These are phyloP conservation scores for Coemansia sp. DNA, from an alignment of 192 early-diverging fungal species.

Conservation along the genomic window DNA sequence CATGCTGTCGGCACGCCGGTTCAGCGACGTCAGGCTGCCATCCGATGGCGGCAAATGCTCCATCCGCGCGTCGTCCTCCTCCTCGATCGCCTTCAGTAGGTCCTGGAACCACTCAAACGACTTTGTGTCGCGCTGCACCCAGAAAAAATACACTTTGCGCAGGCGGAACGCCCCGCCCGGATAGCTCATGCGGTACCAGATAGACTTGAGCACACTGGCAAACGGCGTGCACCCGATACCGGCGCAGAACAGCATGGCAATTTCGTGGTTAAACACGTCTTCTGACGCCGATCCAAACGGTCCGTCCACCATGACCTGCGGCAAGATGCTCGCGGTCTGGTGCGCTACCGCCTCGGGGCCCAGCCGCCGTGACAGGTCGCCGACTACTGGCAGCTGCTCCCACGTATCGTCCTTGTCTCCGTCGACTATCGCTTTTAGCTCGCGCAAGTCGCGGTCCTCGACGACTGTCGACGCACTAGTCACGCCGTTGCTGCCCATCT, in stretches of 20 bases:
- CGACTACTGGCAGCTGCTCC: conserved; percentile 14
- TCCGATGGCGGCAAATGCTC: conserved; percentile 5
- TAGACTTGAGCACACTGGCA: conserved; percentile 73
- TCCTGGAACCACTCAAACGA: conserved; percentile 89
- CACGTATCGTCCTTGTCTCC: conserved; percentile 17
- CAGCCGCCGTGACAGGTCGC: conserved; percentile 2
- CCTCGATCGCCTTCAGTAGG: conserved; percentile 72
- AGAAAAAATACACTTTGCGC: conserved; percentile 83
- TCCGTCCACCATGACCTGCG: conserved; percentile 69
- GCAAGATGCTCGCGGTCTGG: conserved; percentile 47
- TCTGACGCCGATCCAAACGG: conserved; percentile 74
- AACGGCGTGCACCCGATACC: conserved; percentile 84
- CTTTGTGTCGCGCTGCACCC: conserved; percentile 77
- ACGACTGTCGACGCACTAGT: conserved; percentile 18
- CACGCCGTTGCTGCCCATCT: background rate
- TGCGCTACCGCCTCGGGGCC: conserved; percentile 15
- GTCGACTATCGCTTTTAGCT: conserved; percentile 34
- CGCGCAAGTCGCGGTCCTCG: conserved; percentile 19
- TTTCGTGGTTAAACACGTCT: conserved; percentile 79
- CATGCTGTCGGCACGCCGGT: conserved; percentile 41
- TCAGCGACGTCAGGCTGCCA: conserved; percentile 12
- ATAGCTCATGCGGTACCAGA: conserved; percentile 67
- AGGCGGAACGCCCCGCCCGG: conserved; percentile 49
- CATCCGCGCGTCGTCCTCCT: conserved; percentile 58
- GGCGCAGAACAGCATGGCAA: conserved; percentile 69